These are phyloP conservation scores for Multifurca ochricompacta DNA, from an alignment of 768 basidiomycete genomes.

Conservation along the genomic window DNA sequence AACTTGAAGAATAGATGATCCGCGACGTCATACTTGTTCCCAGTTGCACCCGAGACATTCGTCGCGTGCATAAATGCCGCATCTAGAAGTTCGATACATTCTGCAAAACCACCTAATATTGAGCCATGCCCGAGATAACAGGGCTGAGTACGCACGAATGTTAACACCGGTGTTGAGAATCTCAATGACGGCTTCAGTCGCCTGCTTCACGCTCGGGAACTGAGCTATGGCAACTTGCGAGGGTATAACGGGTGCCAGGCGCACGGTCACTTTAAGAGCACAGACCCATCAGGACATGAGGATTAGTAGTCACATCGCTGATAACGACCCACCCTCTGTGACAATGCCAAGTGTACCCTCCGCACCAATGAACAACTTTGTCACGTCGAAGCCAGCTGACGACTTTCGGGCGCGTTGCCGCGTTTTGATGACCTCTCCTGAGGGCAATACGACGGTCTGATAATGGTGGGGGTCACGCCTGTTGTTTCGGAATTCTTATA, in stretches of 20 bases:
- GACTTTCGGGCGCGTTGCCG: slow-evolving; percentile 72
- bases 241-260: slow-evolving; percentile 72
- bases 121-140: slow-evolving; percentile 3
- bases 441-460: slow-evolving; percentile 83
- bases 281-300: no score
- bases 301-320: no score
- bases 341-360: slow-evolving; percentile 80
- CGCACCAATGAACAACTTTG: slow-evolving; percentile 82
- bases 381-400: slow-evolving; percentile 79
- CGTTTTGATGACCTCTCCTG: slow-evolving; percentile 87
- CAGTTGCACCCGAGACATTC: not conserved
- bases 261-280: slow-evolving; percentile 54
- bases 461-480: not conserved
- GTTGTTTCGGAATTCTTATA: no score
- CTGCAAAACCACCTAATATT: slow-evolving; percentile 29
- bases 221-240: slow-evolving; percentile 84
- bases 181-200: slow-evolving; percentile 76
- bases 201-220: slow-evolving; percentile 71
- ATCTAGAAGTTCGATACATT: slow-evolving; percentile 86
- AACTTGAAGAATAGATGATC: slow-evolving; percentile 91
- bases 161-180: slow-evolving; percentile 65
- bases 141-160: slow-evolving; percentile 48
- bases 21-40: not conserved
- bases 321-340: no score
- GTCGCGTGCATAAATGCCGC: slow-evolving; percentile 14